These are phyloP conservation scores for Zoysia matrella DNA, from an alignment of 202 grass and related monocot species.

Conservation along the genomic window DNA sequence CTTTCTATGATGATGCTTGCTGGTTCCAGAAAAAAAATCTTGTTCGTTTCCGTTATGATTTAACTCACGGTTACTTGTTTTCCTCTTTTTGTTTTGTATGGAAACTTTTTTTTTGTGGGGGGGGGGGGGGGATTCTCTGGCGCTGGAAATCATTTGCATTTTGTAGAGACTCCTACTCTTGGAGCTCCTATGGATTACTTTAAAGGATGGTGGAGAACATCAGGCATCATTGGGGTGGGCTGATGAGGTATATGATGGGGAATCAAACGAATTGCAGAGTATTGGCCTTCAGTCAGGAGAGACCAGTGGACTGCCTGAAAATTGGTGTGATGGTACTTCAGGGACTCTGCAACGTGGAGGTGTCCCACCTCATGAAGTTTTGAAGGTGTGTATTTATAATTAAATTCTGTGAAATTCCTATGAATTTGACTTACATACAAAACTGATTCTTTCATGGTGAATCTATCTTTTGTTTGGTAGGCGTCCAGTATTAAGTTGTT, in stretches of 20 bases:
- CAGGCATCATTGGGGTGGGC: constrained; percentile 45
- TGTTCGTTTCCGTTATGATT: constrained; percentile 15
- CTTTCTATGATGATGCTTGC: constrained; percentile 19
- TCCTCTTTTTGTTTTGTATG: background rate
- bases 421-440: constrained; percentile 1
- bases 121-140: background rate
- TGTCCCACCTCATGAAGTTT: constrained; percentile 53
- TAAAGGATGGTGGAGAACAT: constrained; percentile 51
- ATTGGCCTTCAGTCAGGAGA: constrained; percentile 62
- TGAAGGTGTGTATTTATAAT: constrained; percentile 57
- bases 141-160: constrained; percentile 34
- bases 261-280: constrained; percentile 61
- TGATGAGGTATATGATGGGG: constrained; percentile 73
- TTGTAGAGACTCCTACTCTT: constrained; percentile 70
- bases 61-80: background rate
- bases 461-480: constrained; percentile 28
- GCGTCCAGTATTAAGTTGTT: background rate
- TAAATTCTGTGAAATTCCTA: background rate
- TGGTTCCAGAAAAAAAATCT: background rate
- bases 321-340: constrained; percentile 43
- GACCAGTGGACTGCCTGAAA: constrained; percentile 45
- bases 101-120: background rate
- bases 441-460: constrained; percentile 9
- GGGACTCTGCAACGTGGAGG: constrained; percentile 29
- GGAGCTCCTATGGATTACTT: constrained; percentile 57